phyloP scores from a whole-genome alignment of 2,329 filamentous ascomycete species.

The Fusarium oligoseptatum region DNA sequence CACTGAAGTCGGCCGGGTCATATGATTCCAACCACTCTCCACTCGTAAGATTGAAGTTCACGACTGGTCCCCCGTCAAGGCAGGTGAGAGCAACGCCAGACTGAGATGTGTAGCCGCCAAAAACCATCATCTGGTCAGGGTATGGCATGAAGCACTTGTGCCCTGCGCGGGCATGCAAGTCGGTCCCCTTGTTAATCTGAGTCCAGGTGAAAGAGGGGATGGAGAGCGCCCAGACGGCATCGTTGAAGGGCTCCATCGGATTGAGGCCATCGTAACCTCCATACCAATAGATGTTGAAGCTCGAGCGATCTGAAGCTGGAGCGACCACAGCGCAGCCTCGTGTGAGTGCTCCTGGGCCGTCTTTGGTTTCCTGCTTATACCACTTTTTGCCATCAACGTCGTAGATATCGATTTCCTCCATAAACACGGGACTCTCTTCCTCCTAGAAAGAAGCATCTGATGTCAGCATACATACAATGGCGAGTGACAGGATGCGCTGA shows the following conservation, averaged over 20 bases:
- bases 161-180: conserved; percentile 72
- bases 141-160: conserved; percentile 83
- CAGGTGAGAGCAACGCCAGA: conserved; percentile 54
- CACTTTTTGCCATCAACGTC: conserved; percentile 78
- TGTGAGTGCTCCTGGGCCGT: conserved; percentile 69
- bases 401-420: conserved; percentile 79
- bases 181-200: conserved; percentile 60
- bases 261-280: conserved; percentile 76
- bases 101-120: conserved; percentile 73
- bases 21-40: conserved; percentile 79
- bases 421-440: conserved; percentile 77
- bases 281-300: conserved; percentile 88
- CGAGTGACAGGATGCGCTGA: not conserved
- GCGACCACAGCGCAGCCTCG: conserved; percentile 81
- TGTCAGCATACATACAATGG: not conserved
- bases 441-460: conserved; percentile 56
- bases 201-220: conserved; percentile 87
- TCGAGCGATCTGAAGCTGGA: conserved; percentile 77
- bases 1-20: conserved; percentile 70
- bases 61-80: conserved; percentile 65
- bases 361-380: conserved; percentile 76
- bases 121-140: conserved; percentile 83
- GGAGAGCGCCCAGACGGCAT: conserved; percentile 86
- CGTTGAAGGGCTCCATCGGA: conserved; percentile 56
- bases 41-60: conserved; percentile 80